These are phyloP conservation scores for Kentomonas sorsogonicus DNA, from an alignment of 208 protist genomes.

Conservation along the genomic window DNA sequence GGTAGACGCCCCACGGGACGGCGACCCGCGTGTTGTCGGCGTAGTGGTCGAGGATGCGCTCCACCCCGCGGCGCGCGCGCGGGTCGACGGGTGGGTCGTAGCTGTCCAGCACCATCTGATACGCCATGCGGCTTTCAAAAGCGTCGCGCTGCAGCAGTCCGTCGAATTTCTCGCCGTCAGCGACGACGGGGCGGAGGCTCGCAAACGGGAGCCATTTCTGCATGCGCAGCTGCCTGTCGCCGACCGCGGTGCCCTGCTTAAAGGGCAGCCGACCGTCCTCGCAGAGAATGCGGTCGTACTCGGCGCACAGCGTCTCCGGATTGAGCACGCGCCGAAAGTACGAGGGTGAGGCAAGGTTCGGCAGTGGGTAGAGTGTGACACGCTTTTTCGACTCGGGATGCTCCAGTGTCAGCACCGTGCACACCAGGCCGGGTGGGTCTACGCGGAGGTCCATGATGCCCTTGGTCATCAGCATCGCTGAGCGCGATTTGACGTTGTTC, in stretches of 20 bases:
- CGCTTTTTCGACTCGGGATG: constrained; percentile 68
- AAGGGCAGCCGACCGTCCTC: constrained; percentile 82
- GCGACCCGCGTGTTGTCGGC: constrained; percentile 45
- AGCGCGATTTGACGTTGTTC: constrained; percentile 52
- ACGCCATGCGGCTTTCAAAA: constrained; percentile 83
- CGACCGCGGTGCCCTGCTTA: constrained; percentile 31
- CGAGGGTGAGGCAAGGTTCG: constrained; percentile 54
- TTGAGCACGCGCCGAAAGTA: constrained; percentile 63
- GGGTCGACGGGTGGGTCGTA: constrained; percentile 72
- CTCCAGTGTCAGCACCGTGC: constrained; percentile 54
- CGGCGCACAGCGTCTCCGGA: constrained; percentile 21
- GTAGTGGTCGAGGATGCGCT: constrained; percentile 74
- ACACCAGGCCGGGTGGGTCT: constrained; percentile 61
- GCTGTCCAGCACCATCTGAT: constrained; percentile 70
- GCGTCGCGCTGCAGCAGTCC: constrained; percentile 64
- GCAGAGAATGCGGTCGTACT: constrained; percentile 74
- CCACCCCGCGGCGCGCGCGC: constrained; percentile 64
- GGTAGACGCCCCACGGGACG: constrained; percentile 80
- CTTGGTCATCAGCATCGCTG: constrained; percentile 74
- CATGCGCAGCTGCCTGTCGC: constrained; percentile 31
- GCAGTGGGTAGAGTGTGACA: constrained; percentile 74
- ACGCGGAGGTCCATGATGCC: constrained; percentile 80
- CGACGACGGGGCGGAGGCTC: constrained; percentile 49
- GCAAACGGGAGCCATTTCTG: constrained; percentile 62
- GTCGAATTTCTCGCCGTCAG: constrained; percentile 64